Percentiles rank a stretch among this genome's conserved stretches.
These are phyloP conservation scores for Spizellomyces punctatus DNA, from an alignment of 192 early-diverging fungal genomes.

Conservation along the genomic window DNA sequence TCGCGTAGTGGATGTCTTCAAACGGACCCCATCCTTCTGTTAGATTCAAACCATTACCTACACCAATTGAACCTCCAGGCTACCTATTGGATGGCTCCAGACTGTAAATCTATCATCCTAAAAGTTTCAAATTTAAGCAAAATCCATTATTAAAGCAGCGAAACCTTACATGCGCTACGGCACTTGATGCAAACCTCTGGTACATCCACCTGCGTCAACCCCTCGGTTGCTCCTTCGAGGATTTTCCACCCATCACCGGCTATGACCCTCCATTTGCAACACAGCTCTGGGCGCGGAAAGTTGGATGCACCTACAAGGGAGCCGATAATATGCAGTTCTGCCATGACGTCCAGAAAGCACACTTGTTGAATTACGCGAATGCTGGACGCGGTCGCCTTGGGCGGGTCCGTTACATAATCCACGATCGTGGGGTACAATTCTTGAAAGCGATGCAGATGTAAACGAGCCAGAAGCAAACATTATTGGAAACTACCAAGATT, in stretches of 20 bases:
- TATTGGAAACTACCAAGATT: too few relatives aligned
- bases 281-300: slow-evolving; percentile 45
- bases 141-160: neutral
- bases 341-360: slow-evolving; percentile 35
- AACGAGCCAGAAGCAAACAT: too few relatives aligned
- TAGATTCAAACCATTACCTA: neutral
- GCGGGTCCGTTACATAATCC: too few relatives aligned
- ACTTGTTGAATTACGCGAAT: too few relatives aligned
- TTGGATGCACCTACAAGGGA: slow-evolving; percentile 49
- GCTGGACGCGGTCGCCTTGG: too few relatives aligned
- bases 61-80: neutral
- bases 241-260: slow-evolving; percentile 50
- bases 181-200: slow-evolving; percentile 30
- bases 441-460: too few relatives aligned
- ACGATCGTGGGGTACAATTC: too few relatives aligned
- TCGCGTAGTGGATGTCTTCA: slow-evolving; percentile 58
- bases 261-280: slow-evolving; percentile 47
- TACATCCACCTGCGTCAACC: slow-evolving; percentile 55
- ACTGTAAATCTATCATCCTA: slow-evolving; percentile 50
- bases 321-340: slow-evolving; percentile 54
- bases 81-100: slow-evolving; percentile 64
- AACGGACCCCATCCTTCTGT: neutral
- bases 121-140: neutral
- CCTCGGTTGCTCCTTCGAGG: slow-evolving; percentile 46
- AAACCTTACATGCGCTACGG: neutral